phyloP scores from a whole-genome alignment of 2,329 filamentous ascomycete species.

The Paraconiothyrium brasiliense region DNA sequence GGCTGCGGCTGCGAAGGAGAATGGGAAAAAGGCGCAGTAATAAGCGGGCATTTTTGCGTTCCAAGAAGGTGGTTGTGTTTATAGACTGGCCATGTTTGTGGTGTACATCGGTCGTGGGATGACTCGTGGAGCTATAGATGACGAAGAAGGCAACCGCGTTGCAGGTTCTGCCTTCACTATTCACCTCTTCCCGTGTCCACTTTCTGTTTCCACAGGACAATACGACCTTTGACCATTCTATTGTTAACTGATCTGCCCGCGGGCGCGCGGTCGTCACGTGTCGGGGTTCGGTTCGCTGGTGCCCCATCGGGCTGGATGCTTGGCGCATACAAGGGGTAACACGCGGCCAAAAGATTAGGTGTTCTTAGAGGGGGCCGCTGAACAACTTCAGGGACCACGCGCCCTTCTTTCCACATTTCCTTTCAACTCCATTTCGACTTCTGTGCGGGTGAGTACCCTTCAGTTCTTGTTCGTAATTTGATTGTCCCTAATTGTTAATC shows the following conservation, averaged over 20 bases:
- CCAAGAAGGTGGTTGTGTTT: neutral
- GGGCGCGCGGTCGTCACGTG: conserved; percentile 12
- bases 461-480: neutral
- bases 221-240: too few species aligned
- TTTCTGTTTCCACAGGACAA: too few species aligned
- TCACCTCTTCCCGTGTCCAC: too few species aligned
- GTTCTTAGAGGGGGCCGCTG: conserved; percentile 24
- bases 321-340: conserved; percentile 19
- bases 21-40: conserved; percentile 40
- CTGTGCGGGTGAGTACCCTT: conserved; percentile 33
- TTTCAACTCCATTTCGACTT: conserved; percentile 26
- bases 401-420: conserved; percentile 30
- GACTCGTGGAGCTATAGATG: neutral
- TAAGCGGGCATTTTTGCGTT: neutral
- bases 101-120: neutral
- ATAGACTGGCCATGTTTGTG: neutral
- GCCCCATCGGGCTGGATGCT: conserved; percentile 7
- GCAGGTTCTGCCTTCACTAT: neutral
- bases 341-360: conserved; percentile 22
- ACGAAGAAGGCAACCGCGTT: neutral
- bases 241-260: too few species aligned
- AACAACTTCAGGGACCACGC: conserved; percentile 25
- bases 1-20: conserved; percentile 30
- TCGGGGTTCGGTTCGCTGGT: neutral
- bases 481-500: conserved; percentile 25